Evolutionary conservation across 2,329 filamentous ascomycete genomes (phyloP).

Genomic region (Phialophora expanda): DNA sequence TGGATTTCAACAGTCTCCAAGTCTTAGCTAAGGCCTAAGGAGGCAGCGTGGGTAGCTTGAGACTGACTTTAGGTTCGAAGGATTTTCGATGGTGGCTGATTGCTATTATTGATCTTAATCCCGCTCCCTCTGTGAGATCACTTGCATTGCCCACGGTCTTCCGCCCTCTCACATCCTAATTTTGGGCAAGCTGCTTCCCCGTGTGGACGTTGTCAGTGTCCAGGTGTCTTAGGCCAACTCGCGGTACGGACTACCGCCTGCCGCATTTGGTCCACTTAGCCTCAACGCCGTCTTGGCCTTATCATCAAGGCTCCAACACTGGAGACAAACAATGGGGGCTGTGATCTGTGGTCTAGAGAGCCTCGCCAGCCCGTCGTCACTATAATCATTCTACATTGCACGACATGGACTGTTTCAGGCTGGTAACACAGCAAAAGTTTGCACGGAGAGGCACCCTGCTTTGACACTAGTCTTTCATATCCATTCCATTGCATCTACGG

Average conservation of each 20-base stretch:
- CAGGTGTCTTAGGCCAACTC: background rate
- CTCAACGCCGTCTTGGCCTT: background rate
- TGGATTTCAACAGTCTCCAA: background rate
- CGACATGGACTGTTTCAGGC: background rate
- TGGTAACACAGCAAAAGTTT: background rate
- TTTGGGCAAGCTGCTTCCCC: background rate
- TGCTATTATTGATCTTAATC: background rate
- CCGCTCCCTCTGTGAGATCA: background rate
- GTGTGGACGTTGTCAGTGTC: no score
- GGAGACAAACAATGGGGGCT: background rate
- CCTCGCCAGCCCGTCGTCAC: background rate
- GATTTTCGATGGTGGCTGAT: background rate
- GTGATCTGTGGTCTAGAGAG: background rate
- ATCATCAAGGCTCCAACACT: background rate
- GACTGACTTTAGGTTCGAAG: background rate
- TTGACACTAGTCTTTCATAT: background rate
- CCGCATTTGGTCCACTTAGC: background rate
- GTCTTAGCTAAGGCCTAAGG: background rate
- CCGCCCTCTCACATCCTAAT: no score
- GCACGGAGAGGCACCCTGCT: background rate
- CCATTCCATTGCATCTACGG: background rate
- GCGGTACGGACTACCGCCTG: background rate
- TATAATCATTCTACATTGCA: background rate
- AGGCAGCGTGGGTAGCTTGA: background rate
- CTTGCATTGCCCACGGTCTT: background rate